phyloP scores from a whole-genome alignment of 2,329 filamentous ascomycete genomes.

The Mycosphaerella sp. region DNA sequence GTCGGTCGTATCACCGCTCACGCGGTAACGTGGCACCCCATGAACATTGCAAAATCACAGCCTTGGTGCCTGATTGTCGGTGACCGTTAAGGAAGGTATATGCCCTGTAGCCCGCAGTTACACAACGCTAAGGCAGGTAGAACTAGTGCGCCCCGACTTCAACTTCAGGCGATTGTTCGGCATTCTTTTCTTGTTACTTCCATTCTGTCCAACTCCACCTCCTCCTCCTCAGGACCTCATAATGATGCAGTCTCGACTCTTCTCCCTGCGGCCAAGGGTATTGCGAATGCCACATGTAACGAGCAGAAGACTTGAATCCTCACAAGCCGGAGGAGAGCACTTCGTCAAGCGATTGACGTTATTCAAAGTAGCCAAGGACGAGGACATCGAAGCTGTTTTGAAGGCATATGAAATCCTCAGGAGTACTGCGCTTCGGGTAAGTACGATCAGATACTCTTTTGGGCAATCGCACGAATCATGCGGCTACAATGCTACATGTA shows the following conservation, averaged over 20 bases:
- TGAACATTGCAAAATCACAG: neutral
- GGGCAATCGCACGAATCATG: neutral
- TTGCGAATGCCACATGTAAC: neutral
- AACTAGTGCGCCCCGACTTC: neutral
- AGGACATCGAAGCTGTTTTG: conserved; percentile 41
- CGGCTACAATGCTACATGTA: too few species aligned
- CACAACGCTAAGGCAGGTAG: neutral
- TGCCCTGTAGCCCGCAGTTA: too few species aligned
- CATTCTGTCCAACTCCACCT: neutral
- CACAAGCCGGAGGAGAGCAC: conserved; percentile 10
- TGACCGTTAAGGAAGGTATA: neutral
- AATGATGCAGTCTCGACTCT: neutral
- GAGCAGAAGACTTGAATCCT: conserved; percentile 9
- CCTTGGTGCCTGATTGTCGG: neutral
- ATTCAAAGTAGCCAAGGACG: conserved; percentile 48
- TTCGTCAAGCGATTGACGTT: conserved; percentile 47
- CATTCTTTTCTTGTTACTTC: neutral
- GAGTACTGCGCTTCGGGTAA: conserved; percentile 41
- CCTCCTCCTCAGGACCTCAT: neutral
- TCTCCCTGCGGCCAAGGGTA: neutral
- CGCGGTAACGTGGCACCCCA: too few species aligned
- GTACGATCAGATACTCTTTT: neutral
- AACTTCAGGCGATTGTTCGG: too few species aligned
- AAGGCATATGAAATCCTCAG: conserved; percentile 42
- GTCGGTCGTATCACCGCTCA: too few species aligned